Evolutionary conservation across 768 basidiomycete species (phyloP), one percentile per base, ranked within the genome.

Genomic region (Strobilomyces confusus): DNA sequence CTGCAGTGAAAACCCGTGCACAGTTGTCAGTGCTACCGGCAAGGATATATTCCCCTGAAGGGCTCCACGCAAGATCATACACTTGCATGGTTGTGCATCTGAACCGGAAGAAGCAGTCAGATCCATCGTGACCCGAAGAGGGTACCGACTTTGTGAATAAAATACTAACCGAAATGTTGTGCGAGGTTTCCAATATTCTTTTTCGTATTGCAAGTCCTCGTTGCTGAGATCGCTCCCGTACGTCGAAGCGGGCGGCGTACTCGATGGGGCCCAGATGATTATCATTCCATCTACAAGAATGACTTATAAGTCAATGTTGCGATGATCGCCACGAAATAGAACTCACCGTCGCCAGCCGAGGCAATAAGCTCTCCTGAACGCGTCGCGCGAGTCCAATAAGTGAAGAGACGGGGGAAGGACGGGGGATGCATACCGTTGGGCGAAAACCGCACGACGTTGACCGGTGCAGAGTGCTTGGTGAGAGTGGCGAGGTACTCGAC

Each of bases 1-100:
- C 74, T 4, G 84, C 76, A 17, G 83, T 78, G 70, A 89, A 95
- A 34, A 98, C 84, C 44, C 92, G 75, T 0, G 95, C 95, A 6
- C 86, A 87, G 60, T 98, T 98, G 69, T 99, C 97, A 9, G 95
- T 98, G 66, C 92, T 93, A 5, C 97, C 97, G n/a, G 93, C 87
- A 40, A 99, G 80, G 53, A 99, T 81, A 58, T 91, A 95, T 58
- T 95, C 91, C 30, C 95, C 93, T 17, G 88, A 87, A 0, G 97
- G 97, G 59, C 91, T 93, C 97, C 97, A 99, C 0, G 94, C 92
- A 23, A 99, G 76, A 65, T 99, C 97, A 69, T 99, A 99, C 7
- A 98, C 93, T 69, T 98, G 93, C 82, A 95, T 92, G 5, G 87
- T 86, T 2, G 93, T 91, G 60, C 91, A 92, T 53, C 94, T 95